These are phyloP conservation scores for Dictyostelium intermedium DNA, from an alignment of 78 protist species.

Conservation along the genomic window DNA sequence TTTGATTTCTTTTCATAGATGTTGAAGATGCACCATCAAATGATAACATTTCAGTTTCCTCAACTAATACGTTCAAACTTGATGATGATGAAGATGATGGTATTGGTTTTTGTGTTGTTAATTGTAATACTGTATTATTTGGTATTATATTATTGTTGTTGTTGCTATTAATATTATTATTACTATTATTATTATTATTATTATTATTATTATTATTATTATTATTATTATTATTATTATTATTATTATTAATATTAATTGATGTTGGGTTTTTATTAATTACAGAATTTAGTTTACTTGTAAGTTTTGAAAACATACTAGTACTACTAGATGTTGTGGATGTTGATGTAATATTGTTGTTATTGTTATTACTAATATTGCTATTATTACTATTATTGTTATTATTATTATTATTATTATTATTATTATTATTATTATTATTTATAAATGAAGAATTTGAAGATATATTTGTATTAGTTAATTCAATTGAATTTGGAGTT, in stretches of 20 bases:
- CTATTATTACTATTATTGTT: background rate
- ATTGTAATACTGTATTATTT: background rate
- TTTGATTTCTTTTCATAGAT: background rate
- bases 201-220: background rate
- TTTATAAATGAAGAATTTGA: background rate
- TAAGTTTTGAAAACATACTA: background rate
- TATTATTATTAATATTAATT: background rate
- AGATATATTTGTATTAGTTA: background rate
- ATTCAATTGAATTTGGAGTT: background rate
- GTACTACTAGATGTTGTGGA: background rate
- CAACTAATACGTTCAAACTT: background rate
- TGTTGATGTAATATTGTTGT: background rate
- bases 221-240: background rate
- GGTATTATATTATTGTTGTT: background rate
- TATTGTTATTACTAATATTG: too few relatives aligned
- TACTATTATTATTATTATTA: background rate
- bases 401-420: background rate
- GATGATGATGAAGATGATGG: background rate
- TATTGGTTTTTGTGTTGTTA: background rate
- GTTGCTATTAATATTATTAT: background rate
- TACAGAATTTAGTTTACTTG: background rate
- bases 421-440: background rate
- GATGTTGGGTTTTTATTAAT: background rate
- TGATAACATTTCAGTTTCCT: conserved; percentile 13
- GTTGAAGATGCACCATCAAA: conserved; percentile 20